Evolutionary conservation across 805 yeast genomes (phyloP).

Genomic region (Candida oleophila): DNA sequence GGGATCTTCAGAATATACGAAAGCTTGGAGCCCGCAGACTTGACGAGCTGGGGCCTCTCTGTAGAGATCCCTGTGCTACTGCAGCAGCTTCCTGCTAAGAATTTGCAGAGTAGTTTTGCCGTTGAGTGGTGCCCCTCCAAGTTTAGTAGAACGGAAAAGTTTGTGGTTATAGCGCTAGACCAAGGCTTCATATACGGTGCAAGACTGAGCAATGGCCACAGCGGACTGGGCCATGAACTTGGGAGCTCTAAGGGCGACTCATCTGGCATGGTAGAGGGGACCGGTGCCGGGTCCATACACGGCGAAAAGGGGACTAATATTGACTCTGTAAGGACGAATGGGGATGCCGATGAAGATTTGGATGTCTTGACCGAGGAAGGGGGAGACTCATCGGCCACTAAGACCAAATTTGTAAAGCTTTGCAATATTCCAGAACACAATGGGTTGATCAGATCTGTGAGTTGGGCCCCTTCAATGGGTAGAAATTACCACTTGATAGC

Average conservation of each 20-base stretch:
- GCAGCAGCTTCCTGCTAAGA: conserved; percentile 69
- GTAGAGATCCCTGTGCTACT: conserved; percentile 66
- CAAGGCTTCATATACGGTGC: conserved; percentile 73
- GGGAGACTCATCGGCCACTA: neutral
- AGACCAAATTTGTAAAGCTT: conserved; percentile 48
- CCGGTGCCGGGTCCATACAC: neutral
- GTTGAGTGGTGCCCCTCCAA: conserved; percentile 90
- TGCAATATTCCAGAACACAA: conserved; percentile 78
- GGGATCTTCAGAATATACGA: conserved; percentile 84
- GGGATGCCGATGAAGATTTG: neutral
- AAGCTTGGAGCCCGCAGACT: conserved; percentile 85
- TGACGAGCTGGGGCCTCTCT: conserved; percentile 76
- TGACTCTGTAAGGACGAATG: conserved; percentile 10
- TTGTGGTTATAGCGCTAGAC: conserved; percentile 82
- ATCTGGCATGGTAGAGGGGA: neutral
- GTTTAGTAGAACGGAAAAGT: conserved; percentile 68
- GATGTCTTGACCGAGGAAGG: neutral
- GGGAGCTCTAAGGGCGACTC: no score
- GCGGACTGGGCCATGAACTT: no score
- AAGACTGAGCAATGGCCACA: neutral
- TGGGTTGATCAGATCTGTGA: conserved; percentile 81
- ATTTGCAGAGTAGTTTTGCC: conserved; percentile 81
- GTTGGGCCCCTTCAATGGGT: conserved; percentile 98
- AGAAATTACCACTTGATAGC: conserved; percentile 85
- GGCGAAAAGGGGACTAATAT: conserved; percentile 6